Conservation (phyloP, 2,329 filamentous ascomycete species). For the Bertia moriformis region DNA sequence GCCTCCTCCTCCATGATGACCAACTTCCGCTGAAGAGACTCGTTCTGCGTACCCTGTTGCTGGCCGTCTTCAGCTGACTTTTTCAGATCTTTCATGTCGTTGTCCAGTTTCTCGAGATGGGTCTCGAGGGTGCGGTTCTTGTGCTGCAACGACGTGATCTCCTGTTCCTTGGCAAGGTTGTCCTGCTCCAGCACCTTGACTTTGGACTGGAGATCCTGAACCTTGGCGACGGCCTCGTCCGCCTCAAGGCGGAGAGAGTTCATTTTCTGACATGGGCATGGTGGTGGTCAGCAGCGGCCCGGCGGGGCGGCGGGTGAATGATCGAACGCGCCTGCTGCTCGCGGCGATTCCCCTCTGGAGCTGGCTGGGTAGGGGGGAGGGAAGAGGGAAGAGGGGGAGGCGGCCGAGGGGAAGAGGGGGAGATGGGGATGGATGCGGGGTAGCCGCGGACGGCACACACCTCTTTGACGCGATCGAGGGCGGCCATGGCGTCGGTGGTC, state of each 20-base stretch:
- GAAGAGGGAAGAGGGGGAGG: constrained; percentile 6
- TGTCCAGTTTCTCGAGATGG: constrained; percentile 88
- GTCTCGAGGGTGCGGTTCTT: constrained; percentile 81
- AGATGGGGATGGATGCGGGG: too few species aligned
- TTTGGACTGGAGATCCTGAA: constrained; percentile 74
- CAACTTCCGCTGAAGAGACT: constrained; percentile 78
- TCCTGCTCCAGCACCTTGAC: constrained; percentile 89
- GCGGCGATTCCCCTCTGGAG: constrained; percentile 11
- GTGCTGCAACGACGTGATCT: constrained; percentile 91
- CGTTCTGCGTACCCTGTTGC: constrained; percentile 76
- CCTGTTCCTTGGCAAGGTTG: constrained; percentile 91
- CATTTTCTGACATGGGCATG: constrained; percentile 78
- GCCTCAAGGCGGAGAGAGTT: constrained; percentile 84
- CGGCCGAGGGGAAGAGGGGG: too few species aligned
- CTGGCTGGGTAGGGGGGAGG: constrained; percentile 11
- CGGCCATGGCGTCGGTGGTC: constrained; percentile 40
- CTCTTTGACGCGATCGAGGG: constrained; percentile 85
- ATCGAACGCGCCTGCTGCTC: constrained; percentile 7
- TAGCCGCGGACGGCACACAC: too few species aligned
- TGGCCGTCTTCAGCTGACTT: constrained; percentile 67
- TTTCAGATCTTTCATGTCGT: constrained; percentile 72
- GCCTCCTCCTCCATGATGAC: constrained; percentile 96
- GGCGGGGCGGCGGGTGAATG: constrained; percentile 2
- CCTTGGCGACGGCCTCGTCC: constrained; percentile 67
- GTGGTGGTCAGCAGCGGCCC: constrained; percentile 12